Base-by-base conservation (phyloP, 2,329 filamentous ascomycete species). In the Achaetomium macrosporum region DNA sequence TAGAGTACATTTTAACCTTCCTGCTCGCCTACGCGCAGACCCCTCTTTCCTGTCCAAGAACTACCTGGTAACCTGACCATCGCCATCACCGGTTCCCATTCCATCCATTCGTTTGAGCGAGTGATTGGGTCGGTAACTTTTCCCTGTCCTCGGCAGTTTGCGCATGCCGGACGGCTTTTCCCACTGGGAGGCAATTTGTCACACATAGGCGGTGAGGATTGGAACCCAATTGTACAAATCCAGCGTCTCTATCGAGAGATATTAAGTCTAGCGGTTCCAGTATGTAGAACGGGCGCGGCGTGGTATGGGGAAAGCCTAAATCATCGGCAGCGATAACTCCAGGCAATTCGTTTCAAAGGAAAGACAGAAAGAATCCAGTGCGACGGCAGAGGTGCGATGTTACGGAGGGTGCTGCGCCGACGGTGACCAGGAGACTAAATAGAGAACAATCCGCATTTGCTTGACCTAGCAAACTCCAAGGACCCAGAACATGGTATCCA, bases 191-290 rank as follows among this genome's bases (percentile, higher is more conserved):
- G 25, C 25, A 25, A 7, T 25, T 25, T 25, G 7, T 15, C 33
- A 35, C 33, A 35, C 33, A 35, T 15, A 35, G 11, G 13, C 33
- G 10, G 33, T 41, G 5, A 30, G 20, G 45, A 36, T 16, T 43
- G 10, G 33, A 47, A 42, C 25, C 15, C 40, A 40, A 36, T 20
- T 37, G 30, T 42, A 41, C 30, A 53, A 51, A 56, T 55, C 56
- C 51, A 55, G 51, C 56, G 55, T 55, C 48, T 57, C 42, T 50
- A 45, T 49, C 55, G 48, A 59, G 50, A 56, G 65, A 63, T 72
- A 73, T 73, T 73, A 73, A 72, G 68, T 73, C 71, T 73, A 73
- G 64, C 61, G 64, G 65, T 69, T 66, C 69, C 68, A 66, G 65
- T 71, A 71, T 67, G 66, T 65, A 69, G 63, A 57, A 54, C 52